Evolutionary conservation across 1,284 basidiomycete genomes (phyloP).

Genomic region (Clitocybe nebularis): DNA sequence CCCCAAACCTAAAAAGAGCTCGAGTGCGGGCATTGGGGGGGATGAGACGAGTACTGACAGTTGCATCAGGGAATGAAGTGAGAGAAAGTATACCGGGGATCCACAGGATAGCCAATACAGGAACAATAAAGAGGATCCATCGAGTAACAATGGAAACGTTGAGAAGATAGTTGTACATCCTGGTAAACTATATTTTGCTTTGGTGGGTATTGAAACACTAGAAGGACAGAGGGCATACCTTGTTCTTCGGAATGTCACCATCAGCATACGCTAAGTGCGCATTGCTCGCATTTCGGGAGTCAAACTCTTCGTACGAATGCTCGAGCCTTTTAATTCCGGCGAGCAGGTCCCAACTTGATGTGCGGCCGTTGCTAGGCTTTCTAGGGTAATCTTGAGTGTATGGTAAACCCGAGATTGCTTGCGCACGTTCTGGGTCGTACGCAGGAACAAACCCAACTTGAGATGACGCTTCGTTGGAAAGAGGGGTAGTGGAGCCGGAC

Average conservation of each 20-base stretch:
- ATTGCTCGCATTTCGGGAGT: conserved; percentile 50
- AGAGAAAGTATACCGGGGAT: conserved; percentile 73
- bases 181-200: conserved; percentile 46
- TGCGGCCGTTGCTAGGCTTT: conserved; percentile 17
- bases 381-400: no score
- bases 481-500: conserved; percentile 6
- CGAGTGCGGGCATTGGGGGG: neutral
- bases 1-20: conserved; percentile 44
- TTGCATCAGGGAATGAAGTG: conserved; percentile 53
- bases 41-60: conserved; percentile 32
- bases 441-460: neutral
- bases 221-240: conserved; percentile 29
- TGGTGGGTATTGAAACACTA: no score
- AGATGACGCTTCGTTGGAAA: neutral
- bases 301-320: conserved; percentile 57
- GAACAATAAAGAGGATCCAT: conserved; percentile 79
- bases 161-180: conserved; percentile 71
- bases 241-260: conserved; percentile 58
- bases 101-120: conserved; percentile 70
- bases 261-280: conserved; percentile 56
- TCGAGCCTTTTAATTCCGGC: conserved; percentile 52
- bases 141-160: conserved; percentile 76
- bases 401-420: conserved; percentile 10
- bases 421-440: conserved; percentile 19
- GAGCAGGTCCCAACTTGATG: conserved; percentile 49